A percentile compares a stretch with the other conserved stretches of the same genome.
Evolutionary conservation across 129 eudicot species (phyloP).

Genomic region (Pittosporum tobira): DNA sequence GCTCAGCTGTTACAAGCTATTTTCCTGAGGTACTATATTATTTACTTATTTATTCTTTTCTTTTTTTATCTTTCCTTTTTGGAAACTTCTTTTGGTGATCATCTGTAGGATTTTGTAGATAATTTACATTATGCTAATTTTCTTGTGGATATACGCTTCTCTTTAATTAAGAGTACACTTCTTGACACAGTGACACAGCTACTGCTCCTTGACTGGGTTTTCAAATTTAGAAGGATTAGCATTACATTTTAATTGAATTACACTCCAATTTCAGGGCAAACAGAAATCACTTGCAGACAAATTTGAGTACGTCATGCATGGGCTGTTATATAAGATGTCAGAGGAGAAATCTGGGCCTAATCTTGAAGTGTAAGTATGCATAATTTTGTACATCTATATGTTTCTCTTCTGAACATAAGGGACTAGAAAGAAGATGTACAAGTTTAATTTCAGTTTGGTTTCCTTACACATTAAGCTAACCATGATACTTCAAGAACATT

Average conservation of each 20-base stretch:
- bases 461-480: not conserved
- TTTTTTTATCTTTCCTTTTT: no score
- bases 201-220: not conserved
- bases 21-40: conserved; percentile 36
- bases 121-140: no score
- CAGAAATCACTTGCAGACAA: conserved; percentile 82
- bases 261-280: conserved; percentile 36
- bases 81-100: no score
- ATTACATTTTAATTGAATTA: not conserved
- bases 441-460: no score
- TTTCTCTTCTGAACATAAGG: no score
- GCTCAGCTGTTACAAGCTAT: conserved; percentile 38
- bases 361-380: conserved; percentile 54
- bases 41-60: not conserved
- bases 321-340: conserved; percentile 66
- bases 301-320: conserved; percentile 86
- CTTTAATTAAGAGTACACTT: no score
- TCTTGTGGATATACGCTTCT: no score
- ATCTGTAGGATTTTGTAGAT: no score
- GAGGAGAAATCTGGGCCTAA: conserved; percentile 33
- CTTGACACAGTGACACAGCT: no score
- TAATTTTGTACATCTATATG: not conserved
- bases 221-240: not conserved
- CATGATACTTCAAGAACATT: no score
- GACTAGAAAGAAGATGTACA: no score